These are phyloP conservation scores for Eucalyptus albens DNA, from an alignment of 345 rosid genomes.

Conservation along the genomic window DNA sequence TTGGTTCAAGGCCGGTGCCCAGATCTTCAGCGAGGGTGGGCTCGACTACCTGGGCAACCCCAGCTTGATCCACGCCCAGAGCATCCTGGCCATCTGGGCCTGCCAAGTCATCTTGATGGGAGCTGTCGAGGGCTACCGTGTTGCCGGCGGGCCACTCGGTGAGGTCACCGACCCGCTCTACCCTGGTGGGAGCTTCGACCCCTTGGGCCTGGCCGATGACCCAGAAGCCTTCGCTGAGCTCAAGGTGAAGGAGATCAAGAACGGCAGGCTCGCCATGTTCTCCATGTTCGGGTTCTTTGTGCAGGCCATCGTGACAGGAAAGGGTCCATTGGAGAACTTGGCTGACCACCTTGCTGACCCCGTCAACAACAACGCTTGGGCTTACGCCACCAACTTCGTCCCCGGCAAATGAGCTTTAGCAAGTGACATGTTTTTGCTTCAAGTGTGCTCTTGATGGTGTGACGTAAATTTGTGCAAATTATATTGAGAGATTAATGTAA, in stretches of 20 bases:
- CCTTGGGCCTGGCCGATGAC: conserved; percentile 70
- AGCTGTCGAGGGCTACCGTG: conserved; percentile 66
- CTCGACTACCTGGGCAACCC: conserved; percentile 85
- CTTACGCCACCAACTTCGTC: conserved; percentile 78
- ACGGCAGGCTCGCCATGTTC: conserved; percentile 81
- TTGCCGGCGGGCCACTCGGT: conserved; percentile 63
- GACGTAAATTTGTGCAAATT: not conserved
- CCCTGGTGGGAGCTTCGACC: conserved; percentile 89
- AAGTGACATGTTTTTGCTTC: not conserved
- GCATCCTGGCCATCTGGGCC: conserved; percentile 80
- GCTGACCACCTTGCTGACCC: conserved; percentile 85
- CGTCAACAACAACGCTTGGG: conserved; percentile 88
- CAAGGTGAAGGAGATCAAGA: conserved; percentile 79
- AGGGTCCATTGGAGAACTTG: conserved; percentile 69
- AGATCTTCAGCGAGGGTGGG: conserved; percentile 75
- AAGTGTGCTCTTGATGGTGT: conserved; percentile 2
- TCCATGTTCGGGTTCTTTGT: conserved; percentile 85
- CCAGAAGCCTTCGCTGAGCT: conserved; percentile 81
- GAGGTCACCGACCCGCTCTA: conserved; percentile 64
- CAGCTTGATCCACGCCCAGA: conserved; percentile 68
- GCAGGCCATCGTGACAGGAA: conserved; percentile 80
- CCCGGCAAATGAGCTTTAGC: conserved; percentile 54
- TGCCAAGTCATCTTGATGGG: conserved; percentile 60
- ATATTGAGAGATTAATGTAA: not conserved
- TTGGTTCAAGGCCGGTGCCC: conserved; percentile 85